Conservation (phyloP, 768 basidiomycete genomes). For the Daedaleopsis sinensis region DNA sequence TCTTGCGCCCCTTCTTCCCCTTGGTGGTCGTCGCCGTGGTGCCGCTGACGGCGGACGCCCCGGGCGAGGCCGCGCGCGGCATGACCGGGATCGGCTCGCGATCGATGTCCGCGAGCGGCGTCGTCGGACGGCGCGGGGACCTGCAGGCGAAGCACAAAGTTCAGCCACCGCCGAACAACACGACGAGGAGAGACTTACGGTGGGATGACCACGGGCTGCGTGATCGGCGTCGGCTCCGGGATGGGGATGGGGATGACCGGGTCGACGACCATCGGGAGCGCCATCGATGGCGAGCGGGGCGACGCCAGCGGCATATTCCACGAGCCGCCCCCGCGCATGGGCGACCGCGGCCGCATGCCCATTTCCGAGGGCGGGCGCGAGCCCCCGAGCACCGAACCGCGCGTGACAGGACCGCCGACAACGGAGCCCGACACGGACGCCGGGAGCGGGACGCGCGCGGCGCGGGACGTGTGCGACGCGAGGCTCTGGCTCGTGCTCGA, state of each 20-base stretch:
- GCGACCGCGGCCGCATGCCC: constrained; percentile 17
- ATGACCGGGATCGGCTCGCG: constrained; percentile 4
- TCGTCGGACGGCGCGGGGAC: constrained; percentile 3
- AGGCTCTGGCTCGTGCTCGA: constrained; percentile 17
- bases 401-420: constrained; percentile 12
- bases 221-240: constrained; percentile 13
- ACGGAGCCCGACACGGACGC: constrained; percentile 18
- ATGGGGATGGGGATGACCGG: constrained; percentile 20
- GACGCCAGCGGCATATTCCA: not conserved
- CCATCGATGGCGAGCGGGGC: constrained; percentile 1
- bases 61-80: constrained; percentile 16
- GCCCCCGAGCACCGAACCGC: constrained; percentile 12
- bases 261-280: constrained; percentile 6
- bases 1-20: constrained; percentile 24
- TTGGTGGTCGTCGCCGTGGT: constrained; percentile 10
- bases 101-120: constrained; percentile 10
- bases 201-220: constrained; percentile 4
- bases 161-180: not conserved
- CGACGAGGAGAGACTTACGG: constrained; percentile 7
- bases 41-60: constrained; percentile 6
- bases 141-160: not conserved
- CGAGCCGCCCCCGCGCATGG: constrained; percentile 18
- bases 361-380: constrained; percentile 6
- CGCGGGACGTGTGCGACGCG: constrained; percentile 16
- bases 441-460: constrained; percentile 26